Conservation (phyloP, 2,329 filamentous ascomycete genomes). For the Sclerotinia borealis region DNA sequence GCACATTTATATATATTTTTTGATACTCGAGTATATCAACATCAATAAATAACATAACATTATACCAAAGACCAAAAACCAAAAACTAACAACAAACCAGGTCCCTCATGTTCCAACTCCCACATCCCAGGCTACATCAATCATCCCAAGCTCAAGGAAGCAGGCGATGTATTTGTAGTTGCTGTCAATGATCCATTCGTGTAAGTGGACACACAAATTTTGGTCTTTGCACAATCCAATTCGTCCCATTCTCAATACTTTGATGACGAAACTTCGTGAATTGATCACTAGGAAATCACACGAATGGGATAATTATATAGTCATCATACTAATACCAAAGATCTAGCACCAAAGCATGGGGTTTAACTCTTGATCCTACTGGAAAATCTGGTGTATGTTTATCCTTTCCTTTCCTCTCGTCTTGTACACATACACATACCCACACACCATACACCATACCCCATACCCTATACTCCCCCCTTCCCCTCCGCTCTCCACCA, state of each 20-base stretch:
- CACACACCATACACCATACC: slow-evolving; percentile 62
- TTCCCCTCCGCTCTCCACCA: slow-evolving; percentile 67
- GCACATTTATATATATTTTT: too few relatives aligned
- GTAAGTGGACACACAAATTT: slow-evolving; percentile 45
- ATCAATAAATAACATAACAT: not conserved
- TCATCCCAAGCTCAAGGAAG: slow-evolving; percentile 69
- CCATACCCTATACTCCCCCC: slow-evolving; percentile 85
- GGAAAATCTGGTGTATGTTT: slow-evolving; percentile 65
- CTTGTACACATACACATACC: slow-evolving; percentile 43
- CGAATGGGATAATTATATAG: too few relatives aligned
- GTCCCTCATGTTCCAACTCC: slow-evolving; percentile 56
- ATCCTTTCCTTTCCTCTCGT: not conserved
- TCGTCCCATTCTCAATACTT: not conserved
- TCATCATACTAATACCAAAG: not conserved
- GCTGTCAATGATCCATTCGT: slow-evolving; percentile 94
- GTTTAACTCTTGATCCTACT: slow-evolving; percentile 66
- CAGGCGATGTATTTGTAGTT: slow-evolving; percentile 82
- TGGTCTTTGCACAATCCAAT: not conserved
- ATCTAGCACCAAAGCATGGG: slow-evolving; percentile 83
- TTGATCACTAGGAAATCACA: not conserved
- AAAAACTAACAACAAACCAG: slow-evolving; percentile 28
- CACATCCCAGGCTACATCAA: slow-evolving; percentile 86
- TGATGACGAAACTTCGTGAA: not conserved
- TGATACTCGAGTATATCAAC: too few relatives aligned
- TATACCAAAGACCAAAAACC: not conserved